These are phyloP conservation scores for Raphanus raphanistrum DNA, from an alignment of 345 rosid genomes.

Conservation along the genomic window DNA sequence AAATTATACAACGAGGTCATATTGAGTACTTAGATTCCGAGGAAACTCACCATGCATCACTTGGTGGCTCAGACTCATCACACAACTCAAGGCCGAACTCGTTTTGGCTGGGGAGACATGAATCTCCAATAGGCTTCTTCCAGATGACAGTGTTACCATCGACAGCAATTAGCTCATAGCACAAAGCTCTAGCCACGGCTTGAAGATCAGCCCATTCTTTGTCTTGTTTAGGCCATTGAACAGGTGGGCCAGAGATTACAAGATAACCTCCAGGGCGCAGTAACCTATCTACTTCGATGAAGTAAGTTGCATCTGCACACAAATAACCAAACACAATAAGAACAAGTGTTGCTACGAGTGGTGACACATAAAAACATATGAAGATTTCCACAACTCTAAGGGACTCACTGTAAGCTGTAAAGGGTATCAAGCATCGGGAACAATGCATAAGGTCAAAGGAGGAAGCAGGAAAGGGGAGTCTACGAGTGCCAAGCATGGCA, in stretches of 20 bases:
- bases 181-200: constrained; percentile 82
- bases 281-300: constrained; percentile 85
- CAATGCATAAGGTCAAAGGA: constrained; percentile 90
- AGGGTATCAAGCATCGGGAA: constrained; percentile 92
- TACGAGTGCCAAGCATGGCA: constrained; percentile 98
- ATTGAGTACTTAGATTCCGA: not conserved
- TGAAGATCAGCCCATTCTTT: constrained; percentile 99
- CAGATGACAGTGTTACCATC: constrained; percentile 96
- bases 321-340: constrained; percentile 9
- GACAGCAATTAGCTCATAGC: constrained; percentile 83
- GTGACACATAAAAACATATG: no score
- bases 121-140: constrained; percentile 82
- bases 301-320: constrained; percentile 86
- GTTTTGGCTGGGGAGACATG: constrained; percentile 69
- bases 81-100: constrained; percentile 78
- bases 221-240: constrained; percentile 96
- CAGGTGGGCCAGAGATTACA: constrained; percentile 98
- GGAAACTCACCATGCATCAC: constrained; percentile 68
- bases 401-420: constrained; percentile 92
- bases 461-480: constrained; percentile 93
- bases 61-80: constrained; percentile 65
- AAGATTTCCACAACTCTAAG: not conserved
- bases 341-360: no score
- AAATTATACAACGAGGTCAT: not conserved
- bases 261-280: constrained; percentile 93